Evolutionary conservation across 83 land plant species (phyloP).

Genomic region (Picea abies): DNA sequence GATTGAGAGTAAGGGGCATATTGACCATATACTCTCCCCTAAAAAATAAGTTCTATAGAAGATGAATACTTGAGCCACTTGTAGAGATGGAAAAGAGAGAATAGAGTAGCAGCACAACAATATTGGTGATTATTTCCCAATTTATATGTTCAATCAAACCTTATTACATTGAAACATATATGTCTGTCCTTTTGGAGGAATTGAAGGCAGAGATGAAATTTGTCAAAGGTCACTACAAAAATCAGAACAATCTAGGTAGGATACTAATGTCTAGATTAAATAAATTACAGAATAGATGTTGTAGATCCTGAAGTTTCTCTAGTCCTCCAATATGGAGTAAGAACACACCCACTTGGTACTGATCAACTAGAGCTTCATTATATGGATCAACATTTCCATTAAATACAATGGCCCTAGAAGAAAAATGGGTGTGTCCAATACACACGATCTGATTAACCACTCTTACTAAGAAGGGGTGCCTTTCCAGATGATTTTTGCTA

Average conservation of each 20-base stretch:
- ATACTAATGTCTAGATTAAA: slow-evolving; percentile 96
- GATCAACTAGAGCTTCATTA: not conserved
- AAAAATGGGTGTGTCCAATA: not conserved
- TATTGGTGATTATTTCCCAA: too few relatives aligned
- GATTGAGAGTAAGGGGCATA: too few relatives aligned
- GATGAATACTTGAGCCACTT: too few relatives aligned
- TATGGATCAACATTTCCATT: not conserved
- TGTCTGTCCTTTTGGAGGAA: slow-evolving; percentile 84
- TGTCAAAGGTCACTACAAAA: slow-evolving; percentile 87
- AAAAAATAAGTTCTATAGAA: too few relatives aligned
- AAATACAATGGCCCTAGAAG: not conserved
- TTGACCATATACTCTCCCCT: too few relatives aligned
- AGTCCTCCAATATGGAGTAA: slow-evolving; percentile 96
- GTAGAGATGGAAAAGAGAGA: too few relatives aligned
- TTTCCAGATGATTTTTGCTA: not conserved
- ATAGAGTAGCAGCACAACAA: too few relatives aligned
- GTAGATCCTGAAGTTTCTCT: slow-evolving; percentile 92
- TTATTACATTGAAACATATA: too few relatives aligned
- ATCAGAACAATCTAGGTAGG: slow-evolving; percentile 77
- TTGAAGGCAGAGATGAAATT: slow-evolving; percentile 73
- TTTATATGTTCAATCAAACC: too few relatives aligned
- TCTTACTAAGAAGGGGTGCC: not conserved
- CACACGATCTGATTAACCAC: not conserved
- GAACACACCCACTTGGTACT: slow-evolving; percentile 85
- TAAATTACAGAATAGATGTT: slow-evolving; percentile 93